Percentiles rank a stretch among this genome's conserved stretches.
Conservation (phyloP, 2,329 filamentous ascomycete genomes). For the Arthrocladium fulminans region DNA sequence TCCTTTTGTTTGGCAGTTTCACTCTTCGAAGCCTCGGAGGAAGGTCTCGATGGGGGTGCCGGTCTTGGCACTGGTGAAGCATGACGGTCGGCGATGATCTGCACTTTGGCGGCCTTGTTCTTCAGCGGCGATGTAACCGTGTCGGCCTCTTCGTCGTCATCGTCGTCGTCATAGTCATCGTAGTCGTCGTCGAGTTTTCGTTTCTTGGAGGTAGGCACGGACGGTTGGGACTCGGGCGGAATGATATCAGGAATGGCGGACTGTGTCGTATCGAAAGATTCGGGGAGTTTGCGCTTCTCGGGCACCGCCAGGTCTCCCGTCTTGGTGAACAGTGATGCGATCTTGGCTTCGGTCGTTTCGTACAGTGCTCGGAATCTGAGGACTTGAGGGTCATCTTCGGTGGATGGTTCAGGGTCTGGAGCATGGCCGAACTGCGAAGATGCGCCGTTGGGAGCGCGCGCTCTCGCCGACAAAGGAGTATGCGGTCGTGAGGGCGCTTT, state of each 20-base stretch:
- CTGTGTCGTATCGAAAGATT: conserved; percentile 8
- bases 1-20: conserved; percentile 55
- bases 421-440: conserved; percentile 39
- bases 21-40: conserved; percentile 34
- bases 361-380: conserved; percentile 69
- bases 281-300: conserved; percentile 7
- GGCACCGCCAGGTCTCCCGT: conserved; percentile 23
- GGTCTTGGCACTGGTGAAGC: conserved; percentile 39
- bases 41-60: conserved; percentile 43
- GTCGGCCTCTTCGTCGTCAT: conserved; percentile 48
- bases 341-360: conserved; percentile 65
- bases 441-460: conserved; percentile 34
- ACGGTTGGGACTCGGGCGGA: conserved; percentile 38
- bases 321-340: conserved; percentile 63
- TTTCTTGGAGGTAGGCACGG: conserved; percentile 52
- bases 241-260: conserved; percentile 25
- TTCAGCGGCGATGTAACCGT: conserved; percentile 41
- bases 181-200: conserved; percentile 68
- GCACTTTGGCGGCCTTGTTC: conserved; percentile 34
- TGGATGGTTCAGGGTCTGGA: conserved; percentile 44
- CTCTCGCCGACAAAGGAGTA: conserved; percentile 32
- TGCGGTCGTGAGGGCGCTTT: conserved; percentile 36
- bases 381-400: conserved; percentile 62
- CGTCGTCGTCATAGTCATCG: conserved; percentile 56
- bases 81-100: conserved; percentile 25